phyloP scores from a whole-genome alignment of 345 rosid genomes.

The Pugionium cornutum region DNA sequence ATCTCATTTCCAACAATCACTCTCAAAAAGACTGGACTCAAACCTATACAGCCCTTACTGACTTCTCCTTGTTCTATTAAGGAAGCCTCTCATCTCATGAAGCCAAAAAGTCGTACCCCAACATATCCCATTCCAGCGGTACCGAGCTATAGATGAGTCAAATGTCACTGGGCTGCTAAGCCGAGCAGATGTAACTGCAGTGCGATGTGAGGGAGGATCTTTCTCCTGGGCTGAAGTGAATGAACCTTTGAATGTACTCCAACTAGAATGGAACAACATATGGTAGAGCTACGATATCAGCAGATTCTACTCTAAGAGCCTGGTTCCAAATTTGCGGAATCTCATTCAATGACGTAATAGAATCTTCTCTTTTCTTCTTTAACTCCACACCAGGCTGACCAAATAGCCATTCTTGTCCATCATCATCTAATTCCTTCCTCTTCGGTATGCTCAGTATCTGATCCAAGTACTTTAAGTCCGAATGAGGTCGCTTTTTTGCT shows the following conservation, averaged over 20 bases:
- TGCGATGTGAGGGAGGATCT: constrained; percentile 12
- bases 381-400: constrained; percentile 30
- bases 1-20: constrained; percentile 33
- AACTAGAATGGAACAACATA: constrained; percentile 76
- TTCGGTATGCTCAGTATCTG: constrained; percentile 58
- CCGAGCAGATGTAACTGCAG: constrained; percentile 14
- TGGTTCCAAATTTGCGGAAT: constrained; percentile 62
- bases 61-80: constrained; percentile 6
- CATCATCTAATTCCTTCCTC: constrained; percentile 53
- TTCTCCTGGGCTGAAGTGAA: constrained; percentile 21
- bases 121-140: constrained; percentile 12
- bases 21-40: constrained; percentile 27
- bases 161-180: not conserved
- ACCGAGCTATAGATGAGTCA: not conserved
- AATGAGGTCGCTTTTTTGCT: constrained; percentile 60
- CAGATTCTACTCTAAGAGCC: constrained; percentile 58
- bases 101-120: constrained; percentile 8
- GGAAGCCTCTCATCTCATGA: constrained; percentile 22
- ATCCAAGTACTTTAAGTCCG: constrained; percentile 61
- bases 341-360: constrained; percentile 24
- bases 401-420: constrained; percentile 70
- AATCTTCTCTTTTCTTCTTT: constrained; percentile 43
- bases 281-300: constrained; percentile 66
- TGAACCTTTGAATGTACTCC: constrained; percentile 1
- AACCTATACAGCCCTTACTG: constrained; percentile 20